Conservation (phyloP, 1,284 basidiomycete genomes). For the Chondrostereum purpureum region DNA sequence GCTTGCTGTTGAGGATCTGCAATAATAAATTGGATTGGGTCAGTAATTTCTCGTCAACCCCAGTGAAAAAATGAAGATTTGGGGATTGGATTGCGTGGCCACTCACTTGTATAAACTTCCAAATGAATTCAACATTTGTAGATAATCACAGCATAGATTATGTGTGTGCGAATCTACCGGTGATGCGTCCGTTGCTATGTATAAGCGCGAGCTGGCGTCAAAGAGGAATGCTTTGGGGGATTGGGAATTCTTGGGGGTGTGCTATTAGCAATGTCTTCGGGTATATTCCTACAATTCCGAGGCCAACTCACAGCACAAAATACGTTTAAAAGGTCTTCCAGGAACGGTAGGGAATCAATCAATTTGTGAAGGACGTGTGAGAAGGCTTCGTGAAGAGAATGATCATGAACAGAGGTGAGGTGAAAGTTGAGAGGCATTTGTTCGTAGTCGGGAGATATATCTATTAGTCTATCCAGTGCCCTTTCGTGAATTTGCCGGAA, state of each 20-base stretch:
- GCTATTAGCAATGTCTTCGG: not conserved
- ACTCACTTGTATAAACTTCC: conserved; percentile 78
- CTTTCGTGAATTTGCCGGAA: conserved; percentile 83
- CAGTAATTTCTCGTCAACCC: no score
- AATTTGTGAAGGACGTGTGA: conserved; percentile 75
- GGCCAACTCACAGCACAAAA: conserved; percentile 62
- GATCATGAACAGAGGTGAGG: conserved; percentile 86
- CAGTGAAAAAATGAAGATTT: conserved; percentile 3
- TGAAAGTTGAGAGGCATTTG: conserved; percentile 75
- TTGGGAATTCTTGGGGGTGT: conserved; percentile 65
- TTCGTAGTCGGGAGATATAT: conserved; percentile 63
- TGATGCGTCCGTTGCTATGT: conserved; percentile 76
- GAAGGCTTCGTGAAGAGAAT: conserved; percentile 83
- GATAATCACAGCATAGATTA: conserved; percentile 86
- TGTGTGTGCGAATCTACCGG: conserved; percentile 88
- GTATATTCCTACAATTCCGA: not conserved
- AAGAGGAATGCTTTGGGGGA: conserved; percentile 93
- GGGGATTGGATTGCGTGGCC: no score
- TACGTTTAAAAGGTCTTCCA: conserved; percentile 77
- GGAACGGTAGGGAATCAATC: conserved; percentile 60
- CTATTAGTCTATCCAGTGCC: conserved; percentile 75
- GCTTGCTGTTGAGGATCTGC: conserved; percentile 33
- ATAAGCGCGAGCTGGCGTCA: conserved; percentile 81
- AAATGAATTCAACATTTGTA: conserved; percentile 84
- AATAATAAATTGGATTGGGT: conserved; percentile 2